Evolutionary conservation across 1,139 yeast species (phyloP).

Genomic region (Saccharomycopsis hybrid): DNA sequence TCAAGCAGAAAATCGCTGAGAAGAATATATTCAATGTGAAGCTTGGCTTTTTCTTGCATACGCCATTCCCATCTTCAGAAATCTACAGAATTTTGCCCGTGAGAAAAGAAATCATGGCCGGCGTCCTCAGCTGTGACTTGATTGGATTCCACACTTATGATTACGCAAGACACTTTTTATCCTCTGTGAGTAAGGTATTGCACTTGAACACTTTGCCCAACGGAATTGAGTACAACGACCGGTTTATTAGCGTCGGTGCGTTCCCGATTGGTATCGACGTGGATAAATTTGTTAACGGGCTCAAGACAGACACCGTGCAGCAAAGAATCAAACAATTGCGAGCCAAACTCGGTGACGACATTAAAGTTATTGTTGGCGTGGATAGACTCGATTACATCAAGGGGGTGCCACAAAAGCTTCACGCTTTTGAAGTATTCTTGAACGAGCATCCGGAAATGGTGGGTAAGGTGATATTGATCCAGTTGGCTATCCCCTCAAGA

Average conservation of each 20-base stretch:
- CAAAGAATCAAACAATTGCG: slow-evolving; percentile 59
- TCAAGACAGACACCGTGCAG: slow-evolving; percentile 56
- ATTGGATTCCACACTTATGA: slow-evolving; percentile 99
- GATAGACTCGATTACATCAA: slow-evolving; percentile 93
- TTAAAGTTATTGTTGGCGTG: slow-evolving; percentile 89
- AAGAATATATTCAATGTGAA: slow-evolving; percentile 47
- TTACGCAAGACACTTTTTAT: slow-evolving; percentile 94
- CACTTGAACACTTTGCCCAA: slow-evolving; percentile 83
- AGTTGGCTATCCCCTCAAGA: slow-evolving; percentile 95
- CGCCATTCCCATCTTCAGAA: slow-evolving; percentile 97
- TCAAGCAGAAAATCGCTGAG: slow-evolving; percentile 55
- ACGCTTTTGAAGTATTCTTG: slow-evolving; percentile 88
- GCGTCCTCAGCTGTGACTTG: slow-evolving; percentile 89
- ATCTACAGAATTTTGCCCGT: slow-evolving; percentile 95
- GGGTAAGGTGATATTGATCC: slow-evolving; percentile 92
- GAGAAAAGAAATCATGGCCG: slow-evolving; percentile 82
- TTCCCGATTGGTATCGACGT: slow-evolving; percentile 98
- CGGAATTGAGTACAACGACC: slow-evolving; percentile 74
- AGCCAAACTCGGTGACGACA: slow-evolving; percentile 50
- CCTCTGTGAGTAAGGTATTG: slow-evolving; percentile 83
- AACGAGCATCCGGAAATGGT: slow-evolving; percentile 97
- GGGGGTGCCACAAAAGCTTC: slow-evolving; percentile 95
- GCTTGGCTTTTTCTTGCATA: slow-evolving; percentile 91
- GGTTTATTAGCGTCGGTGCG: slow-evolving; percentile 84
- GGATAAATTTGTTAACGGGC: slow-evolving; percentile 78